Conservation (phyloP, 805 yeast species). For the Candida schatavii region DNA sequence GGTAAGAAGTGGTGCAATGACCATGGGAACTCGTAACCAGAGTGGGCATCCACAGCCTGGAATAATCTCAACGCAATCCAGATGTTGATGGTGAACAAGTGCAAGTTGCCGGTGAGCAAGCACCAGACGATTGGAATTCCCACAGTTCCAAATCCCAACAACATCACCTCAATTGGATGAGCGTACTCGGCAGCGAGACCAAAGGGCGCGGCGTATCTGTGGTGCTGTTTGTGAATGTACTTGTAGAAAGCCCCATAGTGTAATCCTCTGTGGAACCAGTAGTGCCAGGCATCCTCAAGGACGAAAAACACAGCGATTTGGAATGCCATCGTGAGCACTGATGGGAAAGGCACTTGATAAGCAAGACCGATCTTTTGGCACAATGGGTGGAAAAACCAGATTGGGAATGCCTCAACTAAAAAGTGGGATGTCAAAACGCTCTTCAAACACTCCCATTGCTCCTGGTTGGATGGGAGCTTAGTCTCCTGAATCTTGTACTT, state of each 20-base stretch:
- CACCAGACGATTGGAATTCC: constrained; percentile 59
- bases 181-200: constrained; percentile 63
- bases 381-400: constrained; percentile 62
- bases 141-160: constrained; percentile 58
- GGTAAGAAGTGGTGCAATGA: constrained; percentile 55
- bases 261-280: constrained; percentile 56
- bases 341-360: constrained; percentile 54
- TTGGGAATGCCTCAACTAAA: constrained; percentile 58
- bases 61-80: constrained; percentile 54
- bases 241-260: constrained; percentile 57
- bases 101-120: constrained; percentile 44
- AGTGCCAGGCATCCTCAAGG: constrained; percentile 59
- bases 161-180: constrained; percentile 57
- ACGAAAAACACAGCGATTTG: constrained; percentile 51
- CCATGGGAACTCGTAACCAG: constrained; percentile 64
- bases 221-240: constrained; percentile 59
- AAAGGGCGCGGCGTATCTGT: constrained; percentile 60
- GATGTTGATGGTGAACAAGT: constrained; percentile 50
- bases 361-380: constrained; percentile 48
- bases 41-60: constrained; percentile 61
- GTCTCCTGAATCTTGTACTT: constrained; percentile 54
- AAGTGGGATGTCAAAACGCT: constrained; percentile 56
- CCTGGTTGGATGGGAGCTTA: constrained; percentile 50
- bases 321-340: constrained; percentile 34
- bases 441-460: constrained; percentile 62